A percentile compares a stretch with the other conserved stretches of the same genome.
These are phyloP conservation scores for Helminthosporium solani DNA, from an alignment of 2,329 filamentous ascomycete species.

Conservation along the genomic window DNA sequence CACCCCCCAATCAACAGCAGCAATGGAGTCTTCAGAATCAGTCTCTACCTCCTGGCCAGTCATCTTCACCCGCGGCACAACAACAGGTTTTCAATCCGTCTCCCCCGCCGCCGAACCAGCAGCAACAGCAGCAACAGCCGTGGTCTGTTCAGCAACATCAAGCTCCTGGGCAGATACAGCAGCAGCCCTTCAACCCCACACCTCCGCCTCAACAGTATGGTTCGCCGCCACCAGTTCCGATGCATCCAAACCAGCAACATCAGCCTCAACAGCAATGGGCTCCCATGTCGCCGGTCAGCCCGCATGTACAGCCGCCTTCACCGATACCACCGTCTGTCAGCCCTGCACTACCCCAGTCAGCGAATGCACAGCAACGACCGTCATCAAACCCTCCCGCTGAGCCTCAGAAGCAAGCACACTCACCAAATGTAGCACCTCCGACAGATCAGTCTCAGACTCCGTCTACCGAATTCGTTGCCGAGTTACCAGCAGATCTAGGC, in stretches of 20 bases:
- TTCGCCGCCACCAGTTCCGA: conserved; percentile 11
- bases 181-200: conserved; percentile 9
- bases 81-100: conserved; percentile 9
- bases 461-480: conserved; percentile 34
- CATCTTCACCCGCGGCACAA: conserved; percentile 10
- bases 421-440: conserved; percentile 16
- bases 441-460: conserved; percentile 6
- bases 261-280: conserved; percentile 27
- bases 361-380: conserved; percentile 11
- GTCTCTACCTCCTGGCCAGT: conserved; percentile 1
- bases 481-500: conserved; percentile 37
- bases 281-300: conserved; percentile 15
- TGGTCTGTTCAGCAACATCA: conserved; percentile 3
- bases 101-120: conserved; percentile 8
- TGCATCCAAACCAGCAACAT: conserved; percentile 14
- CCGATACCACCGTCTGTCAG: conserved; percentile 16
- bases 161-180: conserved; percentile 6
- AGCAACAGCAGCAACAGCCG: conserved; percentile 1
- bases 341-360: conserved; percentile 18
- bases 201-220: conserved; percentile 15
- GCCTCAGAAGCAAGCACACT: conserved; percentile 14
- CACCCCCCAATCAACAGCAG: conserved; percentile 9
- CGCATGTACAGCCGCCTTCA: conserved; percentile 13
- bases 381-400: conserved; percentile 18
- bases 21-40: conserved; percentile 11